Percentiles rank a stretch among this genome's conserved stretches.
phyloP scores from a whole-genome alignment of 1,284 basidiomycete species.

The Boletus austroedulis region DNA sequence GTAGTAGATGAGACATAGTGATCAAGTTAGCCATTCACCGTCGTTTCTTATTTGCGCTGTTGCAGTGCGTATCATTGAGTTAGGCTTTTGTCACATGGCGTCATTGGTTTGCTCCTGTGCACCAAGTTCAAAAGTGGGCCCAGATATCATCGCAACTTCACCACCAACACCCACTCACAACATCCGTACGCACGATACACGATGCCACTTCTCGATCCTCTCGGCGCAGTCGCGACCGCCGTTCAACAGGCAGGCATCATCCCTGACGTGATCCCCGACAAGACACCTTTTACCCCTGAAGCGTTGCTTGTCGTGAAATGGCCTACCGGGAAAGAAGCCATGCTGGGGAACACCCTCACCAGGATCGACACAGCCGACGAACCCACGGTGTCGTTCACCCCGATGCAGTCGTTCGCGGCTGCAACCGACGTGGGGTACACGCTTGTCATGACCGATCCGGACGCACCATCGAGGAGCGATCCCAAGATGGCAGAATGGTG shows the following conservation, averaged over 20 bases:
- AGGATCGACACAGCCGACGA: conserved; percentile 49
- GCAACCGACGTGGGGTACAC: conserved; percentile 51
- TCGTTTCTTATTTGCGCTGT: background rate
- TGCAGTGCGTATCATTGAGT: background rate
- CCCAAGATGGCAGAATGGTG: conserved; percentile 58
- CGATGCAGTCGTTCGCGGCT: conserved; percentile 41
- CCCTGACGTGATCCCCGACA: conserved; percentile 52
- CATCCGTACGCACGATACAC: background rate
- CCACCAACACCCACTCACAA: background rate
- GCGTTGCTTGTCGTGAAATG: conserved; percentile 52
- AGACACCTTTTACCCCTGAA: conserved; percentile 45
- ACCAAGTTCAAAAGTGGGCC: background rate
- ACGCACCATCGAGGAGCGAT: conserved; percentile 57
- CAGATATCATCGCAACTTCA: background rate
- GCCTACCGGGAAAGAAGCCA: conserved; percentile 48
- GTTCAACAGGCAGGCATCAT: conserved; percentile 49
- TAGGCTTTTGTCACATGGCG: conserved; percentile 3
- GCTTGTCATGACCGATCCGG: conserved; percentile 65
- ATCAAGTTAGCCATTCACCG: too few relatives aligned
- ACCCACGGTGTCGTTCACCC: conserved; percentile 50
- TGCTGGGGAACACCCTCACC: conserved; percentile 49
- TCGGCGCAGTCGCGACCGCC: conserved; percentile 40
- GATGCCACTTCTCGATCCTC: conserved; percentile 38
- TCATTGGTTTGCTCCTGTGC: conserved; percentile 16
- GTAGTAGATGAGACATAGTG: background rate